These are phyloP conservation scores for Argentina anserina DNA, from an alignment of 306 rosid species.

Conservation along the genomic window DNA sequence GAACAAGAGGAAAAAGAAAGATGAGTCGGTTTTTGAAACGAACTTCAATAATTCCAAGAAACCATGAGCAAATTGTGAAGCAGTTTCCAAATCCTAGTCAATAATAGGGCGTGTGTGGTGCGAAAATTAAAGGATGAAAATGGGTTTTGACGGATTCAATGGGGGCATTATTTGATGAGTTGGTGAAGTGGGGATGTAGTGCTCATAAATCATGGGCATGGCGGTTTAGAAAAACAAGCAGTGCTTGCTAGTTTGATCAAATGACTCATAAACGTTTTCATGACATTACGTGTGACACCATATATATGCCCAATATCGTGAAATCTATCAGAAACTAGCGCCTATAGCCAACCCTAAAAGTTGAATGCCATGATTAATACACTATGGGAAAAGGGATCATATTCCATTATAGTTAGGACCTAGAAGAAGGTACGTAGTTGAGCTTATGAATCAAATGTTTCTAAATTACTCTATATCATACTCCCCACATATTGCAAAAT, in stretches of 20 bases:
- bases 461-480: too few species aligned
- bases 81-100: not conserved
- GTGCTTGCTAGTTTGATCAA: not conserved
- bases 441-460: too few species aligned
- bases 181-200: slow-evolving; percentile 25
- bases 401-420: too few species aligned
- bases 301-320: not conserved
- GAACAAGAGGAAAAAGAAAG: slow-evolving; percentile 35
- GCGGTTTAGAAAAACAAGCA: not conserved
- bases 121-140: not conserved
- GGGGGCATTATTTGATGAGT: slow-evolving; percentile 22
- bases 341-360: not conserved
- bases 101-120: not conserved
- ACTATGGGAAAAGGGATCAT: not conserved
- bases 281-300: not conserved
- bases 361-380: not conserved
- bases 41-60: slow-evolving; percentile 16
- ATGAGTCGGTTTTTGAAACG: slow-evolving; percentile 34
- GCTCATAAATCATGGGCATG: slow-evolving; percentile 9
- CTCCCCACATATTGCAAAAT: too few species aligned
- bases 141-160: slow-evolving; percentile 23
- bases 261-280: not conserved
- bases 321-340: not conserved
- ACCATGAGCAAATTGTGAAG: not conserved
- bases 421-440: too few species aligned